phyloP scores from a whole-genome alignment of 2,329 filamentous ascomycete genomes.

The Endothia cerciana region DNA sequence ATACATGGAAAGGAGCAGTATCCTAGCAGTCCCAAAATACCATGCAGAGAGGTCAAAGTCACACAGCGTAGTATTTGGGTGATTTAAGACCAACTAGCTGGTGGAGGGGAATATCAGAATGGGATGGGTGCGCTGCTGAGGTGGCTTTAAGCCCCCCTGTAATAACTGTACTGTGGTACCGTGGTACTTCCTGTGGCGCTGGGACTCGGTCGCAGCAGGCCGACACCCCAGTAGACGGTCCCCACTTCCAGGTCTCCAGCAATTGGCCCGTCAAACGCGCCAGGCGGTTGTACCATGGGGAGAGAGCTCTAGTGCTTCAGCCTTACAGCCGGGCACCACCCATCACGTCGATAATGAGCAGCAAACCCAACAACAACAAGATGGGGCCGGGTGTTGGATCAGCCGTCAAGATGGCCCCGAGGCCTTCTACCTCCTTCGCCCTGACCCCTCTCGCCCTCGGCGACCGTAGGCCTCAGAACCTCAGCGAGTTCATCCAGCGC shows the following conservation, averaged over 20 bases:
- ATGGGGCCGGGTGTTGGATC: neutral
- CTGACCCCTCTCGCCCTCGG: conserved; percentile 66
- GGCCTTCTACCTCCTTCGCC: conserved; percentile 49
- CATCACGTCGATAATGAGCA: neutral
- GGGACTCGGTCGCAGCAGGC: neutral
- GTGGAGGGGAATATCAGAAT: too few relatives aligned
- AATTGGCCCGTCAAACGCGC: conserved; percentile 21
- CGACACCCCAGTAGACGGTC: conserved; percentile 9
- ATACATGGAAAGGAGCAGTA: neutral
- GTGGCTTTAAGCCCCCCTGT: neutral
- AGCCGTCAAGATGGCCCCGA: conserved; percentile 30
- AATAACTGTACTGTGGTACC: neutral
- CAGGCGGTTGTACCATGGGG: conserved; percentile 19
- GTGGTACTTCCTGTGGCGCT: neutral
- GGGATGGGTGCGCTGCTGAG: neutral
- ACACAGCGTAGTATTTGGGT: too few relatives aligned
- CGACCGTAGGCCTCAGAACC: conserved; percentile 60
- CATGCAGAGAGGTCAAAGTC: too few relatives aligned
- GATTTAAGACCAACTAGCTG: too few relatives aligned
- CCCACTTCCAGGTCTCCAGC: neutral
- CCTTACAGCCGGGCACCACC: neutral
- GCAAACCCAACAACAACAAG: neutral
- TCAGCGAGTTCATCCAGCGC: conserved; percentile 78
- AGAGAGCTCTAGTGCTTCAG: conserved; percentile 2
- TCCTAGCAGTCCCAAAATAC: too few relatives aligned